These are phyloP conservation scores for Cystobasidium ongulense DNA, from an alignment of 768 basidiomycete genomes.

Conservation along the genomic window DNA sequence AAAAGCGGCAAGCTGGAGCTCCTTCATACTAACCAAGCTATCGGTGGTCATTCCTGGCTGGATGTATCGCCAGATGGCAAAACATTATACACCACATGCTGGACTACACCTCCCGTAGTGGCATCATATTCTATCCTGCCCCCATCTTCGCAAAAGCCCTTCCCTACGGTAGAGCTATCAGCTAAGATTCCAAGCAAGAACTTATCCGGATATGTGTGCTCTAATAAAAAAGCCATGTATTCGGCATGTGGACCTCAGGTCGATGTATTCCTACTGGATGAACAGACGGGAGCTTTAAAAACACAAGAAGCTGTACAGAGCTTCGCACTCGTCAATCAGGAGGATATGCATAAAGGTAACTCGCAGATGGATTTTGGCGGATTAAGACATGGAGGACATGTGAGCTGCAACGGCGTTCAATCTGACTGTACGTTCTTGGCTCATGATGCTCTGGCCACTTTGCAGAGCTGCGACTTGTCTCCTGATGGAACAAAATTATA, in stretches of 20 bases:
- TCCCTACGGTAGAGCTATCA: conserved; percentile 33
- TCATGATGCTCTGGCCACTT: not conserved
- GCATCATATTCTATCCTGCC: conserved; percentile 36
- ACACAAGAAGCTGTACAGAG: not conserved
- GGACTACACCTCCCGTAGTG: conserved; percentile 39
- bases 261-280: conserved; percentile 38
- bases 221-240: conserved; percentile 33
- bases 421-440: not conserved
- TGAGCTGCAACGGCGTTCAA: conserved; percentile 7
- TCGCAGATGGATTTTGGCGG: conserved; percentile 43
- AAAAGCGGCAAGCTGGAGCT: conserved; percentile 1
- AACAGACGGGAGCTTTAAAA: conserved; percentile 32
- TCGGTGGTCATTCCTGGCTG: conserved; percentile 24
- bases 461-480: conserved; percentile 35
- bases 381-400: conserved; percentile 40
- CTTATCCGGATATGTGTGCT: conserved; percentile 41
- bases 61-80: conserved; percentile 26
- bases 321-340: conserved; percentile 27
- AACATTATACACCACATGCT: conserved; percentile 39
- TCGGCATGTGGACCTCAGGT: conserved; percentile 41
- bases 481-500: conserved; percentile 42
- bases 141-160: not conserved
- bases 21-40: conserved; percentile 1
- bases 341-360: conserved; percentile 10
- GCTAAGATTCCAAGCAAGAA: conserved; percentile 35